Conservation (phyloP, 495 filamentous ascomycete species). For the Penicillium goetzii region DNA sequence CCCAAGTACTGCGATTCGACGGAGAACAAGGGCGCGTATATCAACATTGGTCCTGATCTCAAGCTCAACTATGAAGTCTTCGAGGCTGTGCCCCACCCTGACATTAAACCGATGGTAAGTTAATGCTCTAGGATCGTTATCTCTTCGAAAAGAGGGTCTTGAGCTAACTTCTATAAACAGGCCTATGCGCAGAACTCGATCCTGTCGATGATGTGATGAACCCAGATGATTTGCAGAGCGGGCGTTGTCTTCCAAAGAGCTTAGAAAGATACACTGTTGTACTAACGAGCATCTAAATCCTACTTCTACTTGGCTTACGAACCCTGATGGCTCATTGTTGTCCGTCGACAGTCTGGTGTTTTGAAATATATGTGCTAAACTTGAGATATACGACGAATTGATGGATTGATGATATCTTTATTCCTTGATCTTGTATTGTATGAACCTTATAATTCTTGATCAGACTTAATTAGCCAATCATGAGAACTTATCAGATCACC, state of each 20-base stretch:
- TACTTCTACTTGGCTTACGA: slow-evolving; percentile 5
- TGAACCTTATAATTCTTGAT: not conserved
- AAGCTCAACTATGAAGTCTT: slow-evolving; percentile 92
- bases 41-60: slow-evolving; percentile 91
- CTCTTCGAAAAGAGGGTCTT: not conserved
- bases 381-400: not conserved
- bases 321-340: not conserved
- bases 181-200: slow-evolving; percentile 82
- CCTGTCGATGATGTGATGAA: slow-evolving; percentile 64
- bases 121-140: not conserved
- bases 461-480: not conserved
- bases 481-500: not conserved
- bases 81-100: slow-evolving; percentile 93
- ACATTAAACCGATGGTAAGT: slow-evolving; percentile 91
- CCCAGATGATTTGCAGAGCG: slow-evolving; percentile 31
- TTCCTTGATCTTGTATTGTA: not conserved
- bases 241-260: slow-evolving; percentile 29
- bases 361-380: not conserved
- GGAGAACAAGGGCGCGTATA: slow-evolving; percentile 97
- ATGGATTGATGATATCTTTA: not conserved
- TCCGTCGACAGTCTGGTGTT: not conserved
- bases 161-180: slow-evolving; percentile 47
- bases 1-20: slow-evolving; percentile 97
- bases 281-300: slow-evolving; percentile 16
- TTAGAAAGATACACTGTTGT: slow-evolving; percentile 25